Base-by-base conservation (phyloP, 495 filamentous ascomycete species). In the Aspergillus wentii region DNA sequence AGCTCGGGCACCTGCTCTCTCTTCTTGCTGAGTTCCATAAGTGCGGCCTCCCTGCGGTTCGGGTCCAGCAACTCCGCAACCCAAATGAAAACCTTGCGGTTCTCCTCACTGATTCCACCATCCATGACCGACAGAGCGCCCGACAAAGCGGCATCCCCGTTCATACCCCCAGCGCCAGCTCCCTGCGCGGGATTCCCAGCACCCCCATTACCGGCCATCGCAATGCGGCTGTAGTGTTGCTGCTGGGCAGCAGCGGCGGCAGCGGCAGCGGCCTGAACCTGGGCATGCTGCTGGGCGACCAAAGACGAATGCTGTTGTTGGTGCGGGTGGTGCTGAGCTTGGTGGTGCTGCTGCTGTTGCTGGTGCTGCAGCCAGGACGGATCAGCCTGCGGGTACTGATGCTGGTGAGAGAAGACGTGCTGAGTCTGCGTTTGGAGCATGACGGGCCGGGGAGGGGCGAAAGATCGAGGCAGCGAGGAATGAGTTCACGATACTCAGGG, bases 1-100 rank as follows among this genome's bases (percentile, higher is more conserved):
- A 99, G 70, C 62, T 99, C 92, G 11, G 92, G 89, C 11, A 99
- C 94, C 61, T 97, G 94, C 59, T 99, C 92, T 29, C 92, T 72
- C 72, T 99, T 99, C 73, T 99, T 99, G 70, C 91, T 96, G 29
- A 99, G 72, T 61, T 99, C 92, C 57, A 99, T 79, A 13, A 99
- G 74, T 33, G 92, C 94, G 1, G 84, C 80, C 65, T 99, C 92
- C 35, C 92, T 74, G 13, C 87, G 87, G 33, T 77, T 79, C 32
- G 88, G 86, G 54, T 89, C 91, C 49, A 97, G 75, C 30, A 97
- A 71, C 55, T 99, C 91, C 29, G 88, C 83, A 44, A 97, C 91
- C 79, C 89, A 96, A 45, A 82, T 82, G 51, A 97, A 76, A 11
- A 95, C 88, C 35, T 91, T 79, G 50, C 87, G 76, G 57, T 95